These are phyloP conservation scores for Cladobotryum mycophilum DNA, from an alignment of 2,329 filamentous ascomycete species.

Conservation along the genomic window DNA sequence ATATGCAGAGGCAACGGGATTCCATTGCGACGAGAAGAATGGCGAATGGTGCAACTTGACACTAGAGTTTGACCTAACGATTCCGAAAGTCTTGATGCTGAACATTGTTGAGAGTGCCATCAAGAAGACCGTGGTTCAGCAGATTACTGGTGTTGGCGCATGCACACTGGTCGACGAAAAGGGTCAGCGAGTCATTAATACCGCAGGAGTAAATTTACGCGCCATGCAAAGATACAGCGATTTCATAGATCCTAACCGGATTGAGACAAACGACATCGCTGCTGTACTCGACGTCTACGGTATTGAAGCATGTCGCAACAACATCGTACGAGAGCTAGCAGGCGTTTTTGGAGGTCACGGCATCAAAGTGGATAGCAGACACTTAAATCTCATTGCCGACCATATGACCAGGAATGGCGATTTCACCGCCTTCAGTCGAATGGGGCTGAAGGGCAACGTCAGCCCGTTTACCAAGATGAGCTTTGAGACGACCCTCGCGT, in stretches of 20 bases:
- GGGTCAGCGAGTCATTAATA: constrained; percentile 58
- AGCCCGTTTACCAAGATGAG: constrained; percentile 98
- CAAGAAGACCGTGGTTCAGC: constrained; percentile 75
- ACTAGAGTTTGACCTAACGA: constrained; percentile 71
- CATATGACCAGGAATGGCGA: constrained; percentile 93
- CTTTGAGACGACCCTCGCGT: constrained; percentile 94
- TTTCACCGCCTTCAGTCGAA: constrained; percentile 89
- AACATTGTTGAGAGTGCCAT: constrained; percentile 80
- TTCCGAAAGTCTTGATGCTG: constrained; percentile 89
- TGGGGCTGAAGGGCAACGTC: constrained; percentile 76
- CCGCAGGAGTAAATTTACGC: constrained; percentile 77
- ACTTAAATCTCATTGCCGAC: constrained; percentile 92
- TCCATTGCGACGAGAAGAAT: constrained; percentile 69
- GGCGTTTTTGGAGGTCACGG: constrained; percentile 85
- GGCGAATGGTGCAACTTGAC: constrained; percentile 76
- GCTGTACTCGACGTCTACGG: constrained; percentile 81
- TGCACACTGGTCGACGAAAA: constrained; percentile 64
- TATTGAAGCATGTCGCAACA: constrained; percentile 83
- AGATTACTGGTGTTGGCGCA: constrained; percentile 68
- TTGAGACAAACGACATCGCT: constrained; percentile 89
- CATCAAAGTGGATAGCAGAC: constrained; percentile 85
- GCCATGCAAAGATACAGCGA: constrained; percentile 87
- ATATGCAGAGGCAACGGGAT: constrained; percentile 63
- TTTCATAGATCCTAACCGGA: constrained; percentile 76
- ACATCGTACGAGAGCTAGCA: constrained; percentile 80